Percentiles rank a stretch among this genome's conserved stretches.
Conservation (phyloP, 2,329 filamentous ascomycete genomes). For the Nothomitra cinnamomea region DNA sequence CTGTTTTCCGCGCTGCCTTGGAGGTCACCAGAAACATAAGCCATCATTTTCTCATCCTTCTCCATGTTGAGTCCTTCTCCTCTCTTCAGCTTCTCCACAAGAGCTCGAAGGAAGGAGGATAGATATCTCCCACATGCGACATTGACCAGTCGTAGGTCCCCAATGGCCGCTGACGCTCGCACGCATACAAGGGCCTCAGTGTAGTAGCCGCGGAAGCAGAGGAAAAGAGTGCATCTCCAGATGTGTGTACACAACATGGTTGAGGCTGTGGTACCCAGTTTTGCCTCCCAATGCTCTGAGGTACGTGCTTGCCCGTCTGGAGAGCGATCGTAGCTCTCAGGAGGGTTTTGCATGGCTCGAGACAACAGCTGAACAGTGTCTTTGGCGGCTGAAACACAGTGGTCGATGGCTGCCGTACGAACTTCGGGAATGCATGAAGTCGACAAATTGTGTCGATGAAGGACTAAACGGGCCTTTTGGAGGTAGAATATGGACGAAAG, state of each 20-base stretch:
- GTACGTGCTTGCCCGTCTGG: conserved; percentile 18
- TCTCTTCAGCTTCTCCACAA: conserved; percentile 39
- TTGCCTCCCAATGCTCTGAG: conserved; percentile 31
- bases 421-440: conserved; percentile 49
- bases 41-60: conserved; percentile 73
- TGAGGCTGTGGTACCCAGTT: conserved; percentile 50
- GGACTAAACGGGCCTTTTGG: conserved; percentile 64
- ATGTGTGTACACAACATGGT: conserved; percentile 66
- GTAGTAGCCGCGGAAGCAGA: conserved; percentile 59
- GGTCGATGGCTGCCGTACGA: conserved; percentile 55
- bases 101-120: conserved; percentile 56
- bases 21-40: conserved; percentile 71
- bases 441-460: conserved; percentile 78
- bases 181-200: conserved; percentile 57
- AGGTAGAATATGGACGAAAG: conserved; percentile 63
- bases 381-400: conserved; percentile 55
- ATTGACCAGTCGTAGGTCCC: conserved; percentile 54
- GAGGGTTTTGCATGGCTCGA: conserved; percentile 37
- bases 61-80: conserved; percentile 28
- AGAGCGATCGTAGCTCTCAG: conserved; percentile 17
- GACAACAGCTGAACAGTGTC: conserved; percentile 66
- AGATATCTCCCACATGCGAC: conserved; percentile 66
- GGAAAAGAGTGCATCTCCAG: conserved; percentile 70
- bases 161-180: conserved; percentile 52
- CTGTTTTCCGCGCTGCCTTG: conserved; percentile 61